Conservation (phyloP, 139 green algal species). For the Picochlorum sp. region DNA sequence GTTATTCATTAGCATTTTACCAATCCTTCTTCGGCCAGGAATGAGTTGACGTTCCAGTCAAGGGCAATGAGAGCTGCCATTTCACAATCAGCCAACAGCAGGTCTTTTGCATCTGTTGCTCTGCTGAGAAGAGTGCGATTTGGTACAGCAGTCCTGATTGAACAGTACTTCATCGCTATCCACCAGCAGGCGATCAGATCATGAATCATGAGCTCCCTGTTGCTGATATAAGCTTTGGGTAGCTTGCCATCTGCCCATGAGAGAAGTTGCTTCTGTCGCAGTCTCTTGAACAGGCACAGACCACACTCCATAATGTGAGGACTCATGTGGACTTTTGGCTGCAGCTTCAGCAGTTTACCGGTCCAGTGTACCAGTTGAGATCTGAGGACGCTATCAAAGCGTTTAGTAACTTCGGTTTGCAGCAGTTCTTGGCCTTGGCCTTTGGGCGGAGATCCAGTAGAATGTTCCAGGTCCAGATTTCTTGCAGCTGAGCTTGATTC, state of each 20-base stretch:
- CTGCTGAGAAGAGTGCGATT: slow-evolving; percentile 22
- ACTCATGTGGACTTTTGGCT: slow-evolving; percentile 26
- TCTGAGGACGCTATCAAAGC: neutral
- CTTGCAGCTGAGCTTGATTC: too few relatives aligned
- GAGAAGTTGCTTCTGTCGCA: slow-evolving; percentile 8
- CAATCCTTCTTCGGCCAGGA: slow-evolving; percentile 9
- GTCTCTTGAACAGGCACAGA: slow-evolving; percentile 20
- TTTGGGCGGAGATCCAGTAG: too few relatives aligned
- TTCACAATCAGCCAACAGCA: slow-evolving; percentile 14
- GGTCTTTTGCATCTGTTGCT: slow-evolving; percentile 7
- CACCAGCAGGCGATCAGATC: slow-evolving; percentile 27
- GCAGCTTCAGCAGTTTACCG: slow-evolving; percentile 11
- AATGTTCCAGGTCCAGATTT: too few relatives aligned
- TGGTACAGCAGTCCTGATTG: slow-evolving; percentile 20
- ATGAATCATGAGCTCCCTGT: slow-evolving; percentile 12
- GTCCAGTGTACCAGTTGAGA: slow-evolving; percentile 8
- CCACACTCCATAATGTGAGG: slow-evolving; percentile 21
- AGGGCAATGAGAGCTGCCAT: slow-evolving; percentile 12
- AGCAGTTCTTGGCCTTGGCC: neutral
- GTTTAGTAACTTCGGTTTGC: neutral
- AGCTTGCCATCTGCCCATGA: neutral
- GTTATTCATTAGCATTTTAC: slow-evolving; percentile 10
- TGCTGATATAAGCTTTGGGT: neutral
- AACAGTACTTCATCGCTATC: slow-evolving; percentile 26
- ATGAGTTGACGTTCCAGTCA: slow-evolving; percentile 19